Evolutionary conservation across 108 stramenopile species (phyloP).

Genomic region (Fragilaria crotonensis): DNA sequence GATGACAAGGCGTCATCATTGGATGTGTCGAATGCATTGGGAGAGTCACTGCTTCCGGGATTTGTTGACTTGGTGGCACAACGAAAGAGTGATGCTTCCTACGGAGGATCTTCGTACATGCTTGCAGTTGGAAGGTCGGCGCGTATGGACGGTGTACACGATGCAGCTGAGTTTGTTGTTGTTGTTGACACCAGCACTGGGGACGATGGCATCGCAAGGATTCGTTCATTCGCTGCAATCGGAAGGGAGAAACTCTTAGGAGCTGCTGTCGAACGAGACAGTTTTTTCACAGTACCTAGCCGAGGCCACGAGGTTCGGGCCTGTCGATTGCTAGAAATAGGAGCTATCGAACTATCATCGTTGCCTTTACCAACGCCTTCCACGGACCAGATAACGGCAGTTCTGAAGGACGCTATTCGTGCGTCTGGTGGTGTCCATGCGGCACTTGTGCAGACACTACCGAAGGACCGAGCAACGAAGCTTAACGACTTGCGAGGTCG

Average conservation of each 20-base stretch:
- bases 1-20: constrained; percentile 3
- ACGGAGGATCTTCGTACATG: constrained; percentile 47
- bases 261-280: constrained; percentile 22
- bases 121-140: constrained; percentile 33
- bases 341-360: constrained; percentile 40
- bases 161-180: constrained; percentile 32
- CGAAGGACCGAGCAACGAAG: constrained; percentile 17
- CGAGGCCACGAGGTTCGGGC: constrained; percentile 52
- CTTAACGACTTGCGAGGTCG: constrained; percentile 30
- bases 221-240: constrained; percentile 41
- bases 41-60: constrained; percentile 42
- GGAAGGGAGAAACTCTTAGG: constrained; percentile 13
- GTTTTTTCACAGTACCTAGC: constrained; percentile 42
- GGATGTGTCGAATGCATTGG: constrained; percentile 18
- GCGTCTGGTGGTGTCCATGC: constrained; percentile 33
- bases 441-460: constrained; percentile 25
- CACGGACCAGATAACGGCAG: constrained; percentile 24
- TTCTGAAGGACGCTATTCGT: constrained; percentile 37
- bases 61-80: constrained; percentile 57
- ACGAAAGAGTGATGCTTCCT: constrained; percentile 50
- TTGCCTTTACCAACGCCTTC: constrained; percentile 36
- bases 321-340: constrained; percentile 24
- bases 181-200: constrained; percentile 51
- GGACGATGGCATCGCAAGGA: constrained; percentile 48
- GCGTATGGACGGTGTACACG: constrained; percentile 25